Base-by-base conservation (phyloP, 306 rosid genomes). In the Trifolium fragiferum region DNA sequence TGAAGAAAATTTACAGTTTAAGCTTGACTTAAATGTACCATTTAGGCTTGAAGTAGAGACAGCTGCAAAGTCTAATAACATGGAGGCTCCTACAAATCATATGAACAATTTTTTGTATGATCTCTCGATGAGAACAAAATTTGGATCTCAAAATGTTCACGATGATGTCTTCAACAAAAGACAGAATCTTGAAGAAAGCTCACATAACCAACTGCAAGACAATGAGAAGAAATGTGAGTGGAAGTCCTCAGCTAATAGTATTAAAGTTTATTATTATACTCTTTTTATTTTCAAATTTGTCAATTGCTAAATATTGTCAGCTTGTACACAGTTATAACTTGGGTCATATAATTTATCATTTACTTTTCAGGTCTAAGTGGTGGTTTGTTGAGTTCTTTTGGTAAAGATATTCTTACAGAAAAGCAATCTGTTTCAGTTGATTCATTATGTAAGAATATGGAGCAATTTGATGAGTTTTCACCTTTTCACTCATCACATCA, bases 11-110 rank as follows among this genome's bases (percentile, higher is more conserved):
- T 47, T 79, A 66, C 78, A 76, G 13, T 66, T 60, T 67, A 73
- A 84, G 68, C 74, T 46, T 21, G 80, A 84, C 83, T 79, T 91
- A 77, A 82, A 87, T 68, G 53, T 79, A 51, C 81, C 76, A 23
- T 66, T 61, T 70, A 73, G 79, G 62, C 76, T 27, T 33, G 80
- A 77, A 66, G 84, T 83, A 76, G 84, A 75, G 44, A 21, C 40
- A 21, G 55, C 57, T 66, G 49, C 66, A 8, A 55, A 68, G 75
- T 75, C 79, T 50, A 62, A 16, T 74, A 43, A 74, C 47, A 50
- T 68, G 57, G 32, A 57, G 54, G 69, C 44, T 16, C 71, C 76
- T 27, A 43, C 51, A 27, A 35, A 50, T 75, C 65, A 35, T 41
- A 20, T 40, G 66, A 66, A 81, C 59, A 47, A 21, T n/a, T 21